Conservation (phyloP, 2,329 filamentous ascomycete genomes). For the Alternaria conjuncta region DNA sequence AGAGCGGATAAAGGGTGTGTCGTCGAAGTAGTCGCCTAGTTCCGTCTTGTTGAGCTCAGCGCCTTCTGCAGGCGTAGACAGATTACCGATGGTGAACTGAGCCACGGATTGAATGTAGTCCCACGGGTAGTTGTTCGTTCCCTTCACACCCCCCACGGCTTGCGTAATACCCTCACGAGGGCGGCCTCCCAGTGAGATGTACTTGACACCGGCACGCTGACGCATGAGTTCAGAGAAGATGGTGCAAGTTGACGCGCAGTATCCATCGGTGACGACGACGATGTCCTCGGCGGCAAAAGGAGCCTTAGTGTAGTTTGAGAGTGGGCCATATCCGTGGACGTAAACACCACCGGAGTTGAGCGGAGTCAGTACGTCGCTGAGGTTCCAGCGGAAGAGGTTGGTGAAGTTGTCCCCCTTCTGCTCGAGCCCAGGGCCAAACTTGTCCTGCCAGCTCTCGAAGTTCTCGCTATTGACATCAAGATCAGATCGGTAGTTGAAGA, state of each 20-base stretch:
- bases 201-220: constrained; percentile 60
- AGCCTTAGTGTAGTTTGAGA: constrained; percentile 51
- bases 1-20: constrained; percentile 38
- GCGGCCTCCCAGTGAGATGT: constrained; percentile 66
- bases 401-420: constrained; percentile 62
- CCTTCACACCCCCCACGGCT: constrained; percentile 69
- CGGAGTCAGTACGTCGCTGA: constrained; percentile 49
- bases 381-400: constrained; percentile 61
- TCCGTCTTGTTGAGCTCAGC: constrained; percentile 39
- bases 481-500: constrained; percentile 57
- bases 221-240: constrained; percentile 64
- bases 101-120: constrained; percentile 38
- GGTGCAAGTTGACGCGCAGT: constrained; percentile 67
- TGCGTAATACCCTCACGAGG: constrained; percentile 60
- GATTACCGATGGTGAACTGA: constrained; percentile 28
- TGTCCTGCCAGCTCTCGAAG: constrained; percentile 55
- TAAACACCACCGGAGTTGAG: constrained; percentile 43
- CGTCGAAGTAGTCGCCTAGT: constrained; percentile 41
- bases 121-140: constrained; percentile 51
- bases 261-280: constrained; percentile 62
- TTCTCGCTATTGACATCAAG: constrained; percentile 58
- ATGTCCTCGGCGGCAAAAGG: constrained; percentile 44
- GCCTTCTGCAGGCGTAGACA: constrained; percentile 32
- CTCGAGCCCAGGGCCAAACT: constrained; percentile 51
- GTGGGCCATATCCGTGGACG: constrained; percentile 42